Evolutionary conservation across 2,329 filamentous ascomycete species (phyloP).

Genomic region (Colletotrichum chlorophyti): DNA sequence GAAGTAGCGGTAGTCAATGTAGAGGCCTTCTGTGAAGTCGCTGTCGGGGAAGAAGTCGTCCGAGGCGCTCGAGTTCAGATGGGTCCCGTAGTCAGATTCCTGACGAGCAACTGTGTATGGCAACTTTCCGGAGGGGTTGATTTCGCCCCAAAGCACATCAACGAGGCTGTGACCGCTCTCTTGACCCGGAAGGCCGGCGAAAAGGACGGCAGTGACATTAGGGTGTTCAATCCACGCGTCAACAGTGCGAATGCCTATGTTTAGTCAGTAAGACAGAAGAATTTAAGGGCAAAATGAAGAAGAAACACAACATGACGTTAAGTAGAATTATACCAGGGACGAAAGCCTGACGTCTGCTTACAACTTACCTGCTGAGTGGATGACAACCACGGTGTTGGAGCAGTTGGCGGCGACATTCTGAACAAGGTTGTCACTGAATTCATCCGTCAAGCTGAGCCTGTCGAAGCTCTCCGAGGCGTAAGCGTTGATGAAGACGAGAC

Average conservation of each 20-base stretch:
- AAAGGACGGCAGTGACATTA: slow-evolving; percentile 70
- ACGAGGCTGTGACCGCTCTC: slow-evolving; percentile 64
- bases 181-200: slow-evolving; percentile 70
- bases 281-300: too few relatives aligned
- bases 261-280: background rate
- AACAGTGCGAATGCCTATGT: slow-evolving; percentile 54
- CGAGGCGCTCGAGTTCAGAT: slow-evolving; percentile 38
- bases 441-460: slow-evolving; percentile 67
- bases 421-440: slow-evolving; percentile 66
- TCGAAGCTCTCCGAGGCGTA: slow-evolving; percentile 78
- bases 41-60: slow-evolving; percentile 54
- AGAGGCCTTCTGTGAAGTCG: slow-evolving; percentile 58
- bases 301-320: too few relatives aligned
- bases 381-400: slow-evolving; percentile 67
- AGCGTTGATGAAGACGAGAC: slow-evolving; percentile 70
- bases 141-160: slow-evolving; percentile 63
- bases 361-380: slow-evolving; percentile 63
- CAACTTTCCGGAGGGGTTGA: slow-evolving; percentile 63
- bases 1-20: slow-evolving; percentile 63
- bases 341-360: too few relatives aligned
- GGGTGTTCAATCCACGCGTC: slow-evolving; percentile 67
- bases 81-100: slow-evolving; percentile 59
- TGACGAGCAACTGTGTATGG: slow-evolving; percentile 67
- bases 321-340: too few relatives aligned
- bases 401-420: slow-evolving; percentile 63